Conservation (phyloP, 352 stramenopile genomes). For the Globisporangium acanthophoron region DNA sequence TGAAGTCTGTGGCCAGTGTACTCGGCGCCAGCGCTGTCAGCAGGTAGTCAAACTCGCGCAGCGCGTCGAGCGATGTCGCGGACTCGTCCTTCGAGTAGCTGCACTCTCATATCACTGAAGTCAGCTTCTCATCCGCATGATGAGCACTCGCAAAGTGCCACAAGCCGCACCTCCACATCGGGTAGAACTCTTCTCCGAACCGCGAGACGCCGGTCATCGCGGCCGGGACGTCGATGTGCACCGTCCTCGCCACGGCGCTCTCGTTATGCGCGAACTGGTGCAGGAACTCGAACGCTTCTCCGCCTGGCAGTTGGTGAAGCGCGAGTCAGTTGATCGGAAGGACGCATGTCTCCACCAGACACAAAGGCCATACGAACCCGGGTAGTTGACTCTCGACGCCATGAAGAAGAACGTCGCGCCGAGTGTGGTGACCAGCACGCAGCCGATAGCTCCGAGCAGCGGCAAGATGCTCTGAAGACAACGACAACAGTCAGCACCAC, state of each 20-base stretch:
- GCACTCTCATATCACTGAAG: not conserved
- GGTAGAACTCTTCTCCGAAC: slow-evolving; percentile 73
- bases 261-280: slow-evolving; percentile 39
- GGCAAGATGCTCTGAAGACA: slow-evolving; percentile 33
- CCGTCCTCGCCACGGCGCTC: slow-evolving; percentile 24
- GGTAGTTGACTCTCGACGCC: slow-evolving; percentile 91
- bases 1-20: slow-evolving; percentile 32
- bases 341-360: not conserved
- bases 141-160: not conserved
- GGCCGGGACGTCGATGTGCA: slow-evolving; percentile 92
- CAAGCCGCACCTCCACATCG: slow-evolving; percentile 51
- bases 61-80: slow-evolving; percentile 33
- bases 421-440: slow-evolving; percentile 37
- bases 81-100: slow-evolving; percentile 82
- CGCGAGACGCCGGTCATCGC: slow-evolving; percentile 94
- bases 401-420: slow-evolving; percentile 53
- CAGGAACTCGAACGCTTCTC: slow-evolving; percentile 55
- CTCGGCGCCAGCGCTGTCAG: slow-evolving; percentile 41
- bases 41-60: slow-evolving; percentile 57
- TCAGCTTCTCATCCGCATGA: not conserved
- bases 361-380: slow-evolving; percentile 39
- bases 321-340: not conserved
- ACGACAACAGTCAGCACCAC: not conserved
- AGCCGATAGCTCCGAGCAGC: slow-evolving; percentile 44
- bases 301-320: slow-evolving; percentile 27